These are phyloP conservation scores for Amaranthus palmeri DNA, from an alignment of 148 eudicot genomes.

Conservation along the genomic window DNA sequence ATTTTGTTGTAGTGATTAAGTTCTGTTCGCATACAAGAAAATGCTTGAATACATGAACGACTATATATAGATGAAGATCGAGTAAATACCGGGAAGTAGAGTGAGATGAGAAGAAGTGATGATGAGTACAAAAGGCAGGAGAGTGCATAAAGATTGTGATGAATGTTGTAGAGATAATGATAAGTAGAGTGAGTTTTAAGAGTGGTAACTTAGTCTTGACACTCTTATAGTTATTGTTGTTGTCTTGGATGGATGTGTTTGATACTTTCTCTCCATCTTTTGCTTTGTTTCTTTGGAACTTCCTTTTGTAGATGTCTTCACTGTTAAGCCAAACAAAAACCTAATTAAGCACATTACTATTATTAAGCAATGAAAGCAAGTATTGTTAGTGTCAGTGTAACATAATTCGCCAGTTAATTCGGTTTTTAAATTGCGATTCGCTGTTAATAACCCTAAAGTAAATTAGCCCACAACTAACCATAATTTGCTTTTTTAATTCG, in stretches of 20 bases:
- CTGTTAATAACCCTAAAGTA: no score
- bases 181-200: conserved; percentile 40
- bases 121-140: conserved; percentile 33
- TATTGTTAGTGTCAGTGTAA: no score
- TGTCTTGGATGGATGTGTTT: conserved; percentile 29
- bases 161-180: conserved; percentile 32
- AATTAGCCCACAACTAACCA: no score
- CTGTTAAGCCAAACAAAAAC: conserved; percentile 31
- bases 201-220: conserved; percentile 43
- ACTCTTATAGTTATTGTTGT: conserved; percentile 23
- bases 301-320: conserved; percentile 62
- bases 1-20: no score
- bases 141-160: conserved; percentile 33
- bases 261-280: conserved; percentile 42
- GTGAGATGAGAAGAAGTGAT: conserved; percentile 24
- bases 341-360: neutral
- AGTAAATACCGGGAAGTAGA: conserved; percentile 38
- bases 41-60: neutral
- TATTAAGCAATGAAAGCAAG: no score
- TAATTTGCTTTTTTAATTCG: no score
- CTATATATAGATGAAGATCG: neutral
- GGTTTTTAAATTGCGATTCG: no score
- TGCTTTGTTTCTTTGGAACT: conserved; percentile 41
- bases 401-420: no score
- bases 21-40: no score